Evolutionary conservation across 495 filamentous ascomycete species (phyloP), one percentile per base, ranked within the genome.

Genomic region (Aspergillus conjunctus): DNA sequence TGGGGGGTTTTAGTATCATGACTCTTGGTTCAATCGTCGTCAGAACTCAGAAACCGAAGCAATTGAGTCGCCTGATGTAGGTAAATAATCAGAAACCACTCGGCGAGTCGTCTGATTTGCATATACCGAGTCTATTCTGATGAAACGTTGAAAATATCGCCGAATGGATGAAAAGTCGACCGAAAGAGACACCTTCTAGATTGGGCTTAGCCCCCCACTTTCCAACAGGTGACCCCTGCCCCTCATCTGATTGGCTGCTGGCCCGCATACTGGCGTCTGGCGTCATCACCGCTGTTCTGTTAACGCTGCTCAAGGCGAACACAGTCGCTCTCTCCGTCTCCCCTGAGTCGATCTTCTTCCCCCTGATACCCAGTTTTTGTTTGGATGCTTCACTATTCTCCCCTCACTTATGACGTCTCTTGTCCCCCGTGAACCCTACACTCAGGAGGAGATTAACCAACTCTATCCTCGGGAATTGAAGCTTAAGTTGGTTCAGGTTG

Each of bases 401-500:
- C 4, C 32, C 37, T 51, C 60, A 50, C 18, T 17, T 10, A 98
- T 98, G 94, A 87, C 92, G 18, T 86, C 87, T 22, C 81, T 96
- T 26, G 74, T 80, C 32, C 89, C 91, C 30, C 87, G 91, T 20
- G 77, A 81, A 53, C 86, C 91, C 0, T 98, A 97, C 76, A 86
- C 87, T 44, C 75, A 84, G 54, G 88, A 90, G 55, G 95, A 98
- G 82, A 85, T 98, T 20, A 74, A 78, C 37, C 76, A 79, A 64
- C 87, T 98, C 48, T 98, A 97, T 78, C 94, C 94, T 0, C 68
- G 83, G 43, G 78, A 78, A 15, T 78, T 98, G 51, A 82, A 95
- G 71, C 86, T 98, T 18, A 89, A 93, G 70, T 80, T 91, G 41
- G 94, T 98, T 11, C 94, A 98, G 73, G 81, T 98, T 61, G 85